phyloP scores from a whole-genome alignment of 768 basidiomycete species.

The Lanmaoa pseudosensibilis region DNA sequence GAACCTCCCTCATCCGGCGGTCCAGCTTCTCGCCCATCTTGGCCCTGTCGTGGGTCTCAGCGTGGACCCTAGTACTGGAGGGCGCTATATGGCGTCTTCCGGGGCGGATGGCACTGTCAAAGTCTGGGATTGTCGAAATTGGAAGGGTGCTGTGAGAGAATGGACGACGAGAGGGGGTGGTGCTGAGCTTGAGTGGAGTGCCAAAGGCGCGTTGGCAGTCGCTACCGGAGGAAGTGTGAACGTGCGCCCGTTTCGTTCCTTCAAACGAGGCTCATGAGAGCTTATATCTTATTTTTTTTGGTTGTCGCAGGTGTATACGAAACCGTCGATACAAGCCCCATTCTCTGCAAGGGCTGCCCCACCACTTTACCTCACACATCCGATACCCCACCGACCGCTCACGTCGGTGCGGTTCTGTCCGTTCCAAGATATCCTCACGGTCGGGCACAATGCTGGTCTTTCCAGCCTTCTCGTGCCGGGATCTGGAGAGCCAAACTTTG shows the following conservation, averaged over 20 bases:
- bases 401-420: conserved; percentile 81
- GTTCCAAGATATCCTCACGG: conserved; percentile 79
- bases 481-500: conserved; percentile 92
- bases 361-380: conserved; percentile 87
- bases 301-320: conserved; percentile 62
- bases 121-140: conserved; percentile 96
- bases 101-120: conserved; percentile 89
- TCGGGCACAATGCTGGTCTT: conserved; percentile 77
- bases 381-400: conserved; percentile 77
- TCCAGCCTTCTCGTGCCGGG: conserved; percentile 90
- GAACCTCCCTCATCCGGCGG: conserved; percentile 86
- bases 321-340: conserved; percentile 60
- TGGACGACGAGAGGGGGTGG: conserved; percentile 71
- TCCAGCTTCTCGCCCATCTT: conserved; percentile 87
- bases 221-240: conserved; percentile 83
- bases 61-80: conserved; percentile 82
- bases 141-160: conserved; percentile 83
- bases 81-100: conserved; percentile 87
- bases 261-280: neutral
- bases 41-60: conserved; percentile 81
- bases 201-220: conserved; percentile 78
- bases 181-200: conserved; percentile 81
- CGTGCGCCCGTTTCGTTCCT: conserved; percentile 41
- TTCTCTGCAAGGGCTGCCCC: conserved; percentile 53
- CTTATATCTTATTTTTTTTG: neutral